Evolutionary conservation across 225 moss, liverwort and hornwort species (phyloP), one percentile per base, ranked within the genome.

Genomic region (Marchantia polymorpha): DNA sequence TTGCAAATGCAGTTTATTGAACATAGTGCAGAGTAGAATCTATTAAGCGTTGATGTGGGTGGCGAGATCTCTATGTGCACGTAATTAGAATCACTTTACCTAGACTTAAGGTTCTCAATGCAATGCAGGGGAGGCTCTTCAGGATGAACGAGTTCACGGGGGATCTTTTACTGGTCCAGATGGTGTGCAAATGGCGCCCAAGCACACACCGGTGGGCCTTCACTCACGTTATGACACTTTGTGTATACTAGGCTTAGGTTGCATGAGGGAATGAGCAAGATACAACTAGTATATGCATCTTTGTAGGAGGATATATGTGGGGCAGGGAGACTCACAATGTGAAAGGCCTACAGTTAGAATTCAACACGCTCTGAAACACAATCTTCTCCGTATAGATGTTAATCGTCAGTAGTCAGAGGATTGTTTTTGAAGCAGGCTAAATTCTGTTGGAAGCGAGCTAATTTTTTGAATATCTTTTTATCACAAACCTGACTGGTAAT

Each of bases 71-170:
- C 56, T 26, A 29, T 53, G 10, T 74, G 12, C 73, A 15, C 12
- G 30, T 26, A 8, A 74, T 52, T 9, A 12, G 27, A 14, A 29
- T 8, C 15, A 53, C 4, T 39, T 39, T 75, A 59, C 39, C 59
- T 8, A 46, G 10, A 20, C 7, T 11, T 75, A 46, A 75, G 31
- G 14, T 56, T 75, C 46, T 59, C 50, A 50, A 60, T 73, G 15
- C 55, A 22, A 68, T 48, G 66, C 91, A 95, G 94, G 97, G 82
- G 97, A 99, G 79, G 89, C 92, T 64, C 91, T 99, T n/a, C 94
- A 93, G 85, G 97, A 99, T 85, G 97, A 99, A 85, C 92, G 97
- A 77, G 91, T 99, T 70, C 94, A 91, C 78, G 97, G 94, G 69
- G 97, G 97, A 80, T 89, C 94, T 64, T 99, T 99, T 82, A 92